Percentiles rank a stretch among this genome's conserved stretches.
Evolutionary conservation across 2,329 filamentous ascomycete species (phyloP).

Genomic region (Paecilomyces sp.): DNA sequence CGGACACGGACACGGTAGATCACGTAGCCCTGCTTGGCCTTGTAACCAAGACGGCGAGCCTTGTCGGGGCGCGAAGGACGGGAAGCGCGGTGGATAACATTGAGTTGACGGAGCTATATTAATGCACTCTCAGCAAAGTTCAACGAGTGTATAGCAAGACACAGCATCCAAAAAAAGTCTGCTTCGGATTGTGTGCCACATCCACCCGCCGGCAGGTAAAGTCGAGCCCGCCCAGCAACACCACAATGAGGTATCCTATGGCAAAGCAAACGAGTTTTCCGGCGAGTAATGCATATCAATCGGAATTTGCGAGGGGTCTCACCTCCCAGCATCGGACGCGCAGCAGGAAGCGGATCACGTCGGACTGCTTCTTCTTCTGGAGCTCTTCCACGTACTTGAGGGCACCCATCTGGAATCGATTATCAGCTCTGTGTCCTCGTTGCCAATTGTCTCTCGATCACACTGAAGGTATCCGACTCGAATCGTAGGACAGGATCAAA

Average conservation of each 20-base stretch:
- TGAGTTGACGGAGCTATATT: conserved; percentile 99
- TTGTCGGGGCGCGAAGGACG: conserved; percentile 98
- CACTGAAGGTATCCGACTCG: neutral
- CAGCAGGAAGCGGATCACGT: conserved; percentile 99
- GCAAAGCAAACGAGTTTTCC: conserved; percentile 27
- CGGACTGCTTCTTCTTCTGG: conserved; percentile 99
- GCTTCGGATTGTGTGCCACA: conserved; percentile 41
- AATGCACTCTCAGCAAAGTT: conserved; percentile 99
- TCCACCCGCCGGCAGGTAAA: conserved; percentile 25
- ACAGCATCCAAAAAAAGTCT: conserved; percentile 29
- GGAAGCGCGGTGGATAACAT: conserved; percentile 98
- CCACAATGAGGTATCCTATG: conserved; percentile 22
- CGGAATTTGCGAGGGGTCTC: conserved; percentile 32
- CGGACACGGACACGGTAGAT: conserved; percentile 99
- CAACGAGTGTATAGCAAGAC: conserved; percentile 97
- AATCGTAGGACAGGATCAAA: neutral
- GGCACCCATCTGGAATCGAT: conserved; percentile 74
- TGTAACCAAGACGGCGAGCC: conserved; percentile 99
- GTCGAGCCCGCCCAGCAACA: conserved; percentile 25
- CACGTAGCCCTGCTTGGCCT: conserved; percentile 99
- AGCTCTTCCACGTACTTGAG: conserved; percentile 99
- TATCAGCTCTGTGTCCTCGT: conserved; percentile 9
- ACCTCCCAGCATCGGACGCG: conserved; percentile 99
- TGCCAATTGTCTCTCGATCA: neutral
- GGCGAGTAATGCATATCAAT: conserved; percentile 28